Evolutionary conservation across 176 grass and related monocot species (phyloP).

Genomic region (Bromus sterilis): DNA sequence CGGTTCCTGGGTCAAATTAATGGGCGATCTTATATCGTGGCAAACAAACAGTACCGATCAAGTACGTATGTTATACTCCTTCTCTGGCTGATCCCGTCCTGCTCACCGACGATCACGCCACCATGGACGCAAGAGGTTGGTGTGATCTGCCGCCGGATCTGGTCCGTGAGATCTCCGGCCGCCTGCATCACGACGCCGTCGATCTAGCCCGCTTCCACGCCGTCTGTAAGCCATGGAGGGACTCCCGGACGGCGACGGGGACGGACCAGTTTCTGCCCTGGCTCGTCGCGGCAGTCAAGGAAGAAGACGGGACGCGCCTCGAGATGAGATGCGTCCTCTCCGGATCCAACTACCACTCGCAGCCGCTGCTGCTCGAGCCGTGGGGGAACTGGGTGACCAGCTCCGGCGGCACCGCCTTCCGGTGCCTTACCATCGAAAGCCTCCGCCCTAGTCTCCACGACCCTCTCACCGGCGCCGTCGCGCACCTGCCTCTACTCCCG

Average conservation of each 20-base stretch:
- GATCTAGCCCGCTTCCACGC: background rate
- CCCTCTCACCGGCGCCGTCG: background rate
- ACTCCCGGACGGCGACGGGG: background rate
- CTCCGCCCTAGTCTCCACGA: background rate
- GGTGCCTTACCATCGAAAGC: background rate
- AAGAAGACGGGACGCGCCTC: too few relatives aligned
- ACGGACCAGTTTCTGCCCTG: background rate
- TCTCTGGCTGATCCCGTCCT: too few relatives aligned
- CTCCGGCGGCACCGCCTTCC: background rate
- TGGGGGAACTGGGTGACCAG: background rate
- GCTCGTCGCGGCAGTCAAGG: too few relatives aligned
- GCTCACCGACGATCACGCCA: background rate
- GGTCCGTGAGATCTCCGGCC: background rate
- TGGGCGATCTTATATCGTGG: too few relatives aligned
- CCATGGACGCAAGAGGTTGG: background rate
- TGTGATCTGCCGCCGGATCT: background rate
- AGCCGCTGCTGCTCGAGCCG: background rate
- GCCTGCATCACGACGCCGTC: background rate
- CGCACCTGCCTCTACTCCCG: background rate
- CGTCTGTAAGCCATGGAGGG: background rate
- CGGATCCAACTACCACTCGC: background rate
- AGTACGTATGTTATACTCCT: too few relatives aligned
- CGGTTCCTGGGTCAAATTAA: too few relatives aligned
- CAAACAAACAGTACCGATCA: too few relatives aligned
- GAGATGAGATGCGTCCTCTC: background rate